Percentiles rank a stretch among this genome's conserved stretches.
These are phyloP conservation scores for Tricholoma hemisulphureum DNA, from an alignment of 768 basidiomycete species.

Conservation along the genomic window DNA sequence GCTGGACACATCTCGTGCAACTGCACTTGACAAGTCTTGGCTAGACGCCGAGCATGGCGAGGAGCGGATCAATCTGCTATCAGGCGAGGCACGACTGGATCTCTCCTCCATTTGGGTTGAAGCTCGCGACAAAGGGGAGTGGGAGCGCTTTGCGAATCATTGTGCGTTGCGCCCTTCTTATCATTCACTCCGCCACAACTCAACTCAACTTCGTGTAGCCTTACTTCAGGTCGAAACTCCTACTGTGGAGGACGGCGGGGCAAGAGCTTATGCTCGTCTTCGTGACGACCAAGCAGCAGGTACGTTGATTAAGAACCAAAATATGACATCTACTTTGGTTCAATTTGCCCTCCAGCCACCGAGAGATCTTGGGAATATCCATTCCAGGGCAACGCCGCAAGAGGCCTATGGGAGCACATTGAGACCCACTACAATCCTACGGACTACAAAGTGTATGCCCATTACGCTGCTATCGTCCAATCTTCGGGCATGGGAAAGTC, in stretches of 20 bases:
- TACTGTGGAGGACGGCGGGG: background rate
- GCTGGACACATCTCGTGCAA: background rate
- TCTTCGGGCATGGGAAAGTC: constrained; percentile 16
- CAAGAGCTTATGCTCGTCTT: background rate
- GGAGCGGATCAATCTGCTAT: background rate
- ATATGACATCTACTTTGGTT: background rate
- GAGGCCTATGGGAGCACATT: background rate
- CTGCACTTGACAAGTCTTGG: background rate
- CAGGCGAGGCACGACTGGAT: background rate
- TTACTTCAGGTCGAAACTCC: background rate
- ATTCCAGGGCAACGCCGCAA: background rate
- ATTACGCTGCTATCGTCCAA: constrained; percentile 10
- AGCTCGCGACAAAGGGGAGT: background rate
- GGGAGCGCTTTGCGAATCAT: background rate
- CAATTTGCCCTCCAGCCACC: background rate
- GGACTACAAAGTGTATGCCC: background rate
- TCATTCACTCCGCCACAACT: background rate
- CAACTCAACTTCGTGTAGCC: background rate
- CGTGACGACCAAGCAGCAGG: background rate
- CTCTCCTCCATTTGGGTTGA: background rate
- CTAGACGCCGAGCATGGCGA: background rate
- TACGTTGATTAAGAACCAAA: background rate
- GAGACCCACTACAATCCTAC: background rate
- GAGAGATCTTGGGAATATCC: background rate
- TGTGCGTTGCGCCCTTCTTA: background rate